A percentile compares a stretch with the other conserved stretches of the same genome.
Conservation (phyloP, 257 asterid species). For the Solanum raphanifolium region DNA sequence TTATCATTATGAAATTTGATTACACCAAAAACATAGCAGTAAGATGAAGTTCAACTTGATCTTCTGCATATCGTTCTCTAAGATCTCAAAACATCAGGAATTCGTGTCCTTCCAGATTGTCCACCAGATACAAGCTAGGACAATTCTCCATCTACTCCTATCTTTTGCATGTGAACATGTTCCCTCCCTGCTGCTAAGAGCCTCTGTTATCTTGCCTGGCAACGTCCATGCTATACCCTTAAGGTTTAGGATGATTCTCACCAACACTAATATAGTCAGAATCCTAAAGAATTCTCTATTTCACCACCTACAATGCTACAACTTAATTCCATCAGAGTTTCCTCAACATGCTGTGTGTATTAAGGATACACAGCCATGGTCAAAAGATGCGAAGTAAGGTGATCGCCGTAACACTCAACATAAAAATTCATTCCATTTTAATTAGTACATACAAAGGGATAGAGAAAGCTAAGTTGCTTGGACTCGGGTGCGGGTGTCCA, state of each 20-base stretch:
- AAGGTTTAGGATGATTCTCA: neutral
- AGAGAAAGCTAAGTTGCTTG: neutral
- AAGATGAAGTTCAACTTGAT: neutral
- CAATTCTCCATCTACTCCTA: neutral
- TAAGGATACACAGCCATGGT: neutral
- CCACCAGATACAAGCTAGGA: neutral
- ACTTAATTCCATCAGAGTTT: neutral
- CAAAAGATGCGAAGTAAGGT: neutral
- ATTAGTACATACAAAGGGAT: neutral
- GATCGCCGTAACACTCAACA: neutral
- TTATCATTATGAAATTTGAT: neutral
- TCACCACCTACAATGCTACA: neutral
- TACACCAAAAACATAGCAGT: neutral
- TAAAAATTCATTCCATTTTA: neutral
- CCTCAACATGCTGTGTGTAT: neutral
- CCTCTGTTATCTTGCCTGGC: neutral
- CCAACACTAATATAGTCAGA: neutral
- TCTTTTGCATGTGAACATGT: neutral
- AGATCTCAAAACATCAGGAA: neutral
- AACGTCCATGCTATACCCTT: neutral
- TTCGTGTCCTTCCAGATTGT: neutral
- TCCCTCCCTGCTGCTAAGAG: neutral
- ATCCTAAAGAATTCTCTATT: neutral
- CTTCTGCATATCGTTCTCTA: neutral
- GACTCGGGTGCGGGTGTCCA: neutral